Conservation (phyloP, 768 basidiomycete species). For the Termitomyces eurrhizus region DNA sequence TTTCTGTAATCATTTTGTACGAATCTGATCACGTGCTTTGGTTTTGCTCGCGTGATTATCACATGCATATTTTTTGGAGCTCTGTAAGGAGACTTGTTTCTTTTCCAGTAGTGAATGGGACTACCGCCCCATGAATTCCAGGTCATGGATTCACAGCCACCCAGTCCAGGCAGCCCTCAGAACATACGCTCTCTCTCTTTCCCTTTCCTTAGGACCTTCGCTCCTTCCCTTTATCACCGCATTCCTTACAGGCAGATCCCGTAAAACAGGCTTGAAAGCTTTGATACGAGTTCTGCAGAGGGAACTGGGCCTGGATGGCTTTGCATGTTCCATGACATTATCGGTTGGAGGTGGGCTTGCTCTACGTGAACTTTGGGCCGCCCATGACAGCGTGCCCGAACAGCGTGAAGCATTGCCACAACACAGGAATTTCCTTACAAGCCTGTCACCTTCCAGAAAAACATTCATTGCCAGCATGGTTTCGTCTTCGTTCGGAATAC, state of each 20-base stretch:
- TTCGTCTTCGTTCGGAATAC: constrained; percentile 53
- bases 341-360: constrained; percentile 63
- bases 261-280: constrained; percentile 20
- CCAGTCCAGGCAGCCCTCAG: constrained; percentile 50
- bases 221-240: constrained; percentile 50
- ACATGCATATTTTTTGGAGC: neutral
- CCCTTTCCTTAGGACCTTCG: constrained; percentile 63
- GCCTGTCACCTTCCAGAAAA: constrained; percentile 38
- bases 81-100: too few species aligned
- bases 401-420: neutral
- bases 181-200: constrained; percentile 64
- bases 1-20: neutral
- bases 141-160: constrained; percentile 13
- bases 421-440: constrained; percentile 12
- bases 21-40: neutral
- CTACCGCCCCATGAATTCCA: constrained; percentile 10
- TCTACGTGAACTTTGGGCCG: constrained; percentile 42
- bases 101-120: neutral
- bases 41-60: neutral
- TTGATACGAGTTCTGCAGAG: constrained; percentile 41
- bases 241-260: constrained; percentile 19
- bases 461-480: constrained; percentile 57
- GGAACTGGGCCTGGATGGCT: constrained; percentile 59
- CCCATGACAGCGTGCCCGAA: constrained; percentile 1
- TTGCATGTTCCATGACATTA: constrained; percentile 65